A percentile compares a stretch with the other conserved stretches of the same genome.
These are phyloP conservation scores for Saccharomyces hybrid DNA, from an alignment of 1,139 yeast species.

Conservation along the genomic window DNA sequence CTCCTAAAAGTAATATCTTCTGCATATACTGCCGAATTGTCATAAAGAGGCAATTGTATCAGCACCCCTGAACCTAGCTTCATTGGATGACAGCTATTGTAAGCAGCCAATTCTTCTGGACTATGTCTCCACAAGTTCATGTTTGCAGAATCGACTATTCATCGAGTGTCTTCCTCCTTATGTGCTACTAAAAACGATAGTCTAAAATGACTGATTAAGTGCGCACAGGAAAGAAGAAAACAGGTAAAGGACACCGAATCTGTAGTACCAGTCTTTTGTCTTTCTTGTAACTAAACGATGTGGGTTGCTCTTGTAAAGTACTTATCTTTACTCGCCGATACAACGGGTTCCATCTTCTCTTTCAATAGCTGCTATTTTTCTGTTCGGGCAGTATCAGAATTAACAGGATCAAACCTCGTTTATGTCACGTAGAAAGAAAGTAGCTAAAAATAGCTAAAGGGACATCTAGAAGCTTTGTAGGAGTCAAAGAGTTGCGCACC, in stretches of 20 bases:
- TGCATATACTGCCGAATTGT: slow-evolving; percentile 11
- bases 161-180: neutral
- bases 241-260: neutral
- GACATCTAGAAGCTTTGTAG: neutral
- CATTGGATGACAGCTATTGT: slow-evolving; percentile 18
- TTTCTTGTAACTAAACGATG: neutral
- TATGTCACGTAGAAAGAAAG: neutral
- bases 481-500: neutral
- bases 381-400: slow-evolving; percentile 5
- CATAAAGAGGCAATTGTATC: slow-evolving; percentile 12
- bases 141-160: neutral
- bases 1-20: slow-evolving; percentile 18
- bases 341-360: neutral
- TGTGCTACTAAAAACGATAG: neutral
- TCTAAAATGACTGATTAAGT: neutral
- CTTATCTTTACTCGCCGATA: neutral
- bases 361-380: neutral
- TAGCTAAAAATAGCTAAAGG: neutral
- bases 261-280: neutral
- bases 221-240: neutral
- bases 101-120: slow-evolving; percentile 3
- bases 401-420: neutral
- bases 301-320: neutral
- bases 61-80: slow-evolving; percentile 23
- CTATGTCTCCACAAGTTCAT: neutral